Evolutionary conservation across 2,329 filamentous ascomycete species (phyloP).

Genomic region (Cladobotryum protrusum): DNA sequence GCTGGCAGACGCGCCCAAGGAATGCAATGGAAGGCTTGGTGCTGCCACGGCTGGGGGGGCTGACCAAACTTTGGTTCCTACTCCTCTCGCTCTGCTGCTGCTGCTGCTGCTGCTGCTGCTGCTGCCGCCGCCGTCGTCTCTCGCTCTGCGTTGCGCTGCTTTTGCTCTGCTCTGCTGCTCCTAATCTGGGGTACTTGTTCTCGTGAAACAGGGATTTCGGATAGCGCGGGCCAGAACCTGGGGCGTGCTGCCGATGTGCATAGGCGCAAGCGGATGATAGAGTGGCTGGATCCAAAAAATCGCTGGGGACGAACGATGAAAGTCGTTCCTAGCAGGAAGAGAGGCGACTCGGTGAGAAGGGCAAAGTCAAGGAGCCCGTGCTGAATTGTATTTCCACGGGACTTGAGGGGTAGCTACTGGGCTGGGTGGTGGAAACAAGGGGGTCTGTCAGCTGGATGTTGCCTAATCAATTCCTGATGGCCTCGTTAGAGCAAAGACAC

Average conservation of each 20-base stretch:
- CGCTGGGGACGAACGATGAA: constrained; percentile 21
- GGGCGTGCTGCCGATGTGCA: constrained; percentile 18
- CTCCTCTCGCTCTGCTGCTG: constrained; percentile 2
- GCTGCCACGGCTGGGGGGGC: constrained; percentile 6
- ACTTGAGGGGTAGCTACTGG: constrained; percentile 24
- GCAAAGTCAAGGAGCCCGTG: constrained; percentile 29
- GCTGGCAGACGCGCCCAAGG: constrained; percentile 4
- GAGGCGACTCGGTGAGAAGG: constrained; percentile 36
- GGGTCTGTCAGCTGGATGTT: constrained; percentile 6
- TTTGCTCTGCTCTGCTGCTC: no score
- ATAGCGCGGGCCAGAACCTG: constrained; percentile 17
- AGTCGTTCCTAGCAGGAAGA: constrained; percentile 30
- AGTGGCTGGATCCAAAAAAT: constrained; percentile 8
- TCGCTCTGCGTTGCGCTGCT: no score
- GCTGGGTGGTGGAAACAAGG: constrained; percentile 13
- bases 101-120: constrained; percentile 1
- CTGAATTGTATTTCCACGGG: constrained; percentile 35
- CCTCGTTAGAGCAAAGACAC: constrained; percentile 10
- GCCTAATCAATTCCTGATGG: constrained; percentile 10
- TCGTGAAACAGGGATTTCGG: constrained; percentile 17
- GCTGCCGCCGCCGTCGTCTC: constrained; percentile 1
- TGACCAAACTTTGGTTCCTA: neutral
- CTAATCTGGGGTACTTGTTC: no score
- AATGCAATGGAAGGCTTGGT: constrained; percentile 1
- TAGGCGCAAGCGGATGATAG: constrained; percentile 10